A percentile compares a stretch with the other conserved stretches of the same genome.
Evolutionary conservation across 345 rosid genomes (phyloP).

Genomic region (Cochlearia excelsa): DNA sequence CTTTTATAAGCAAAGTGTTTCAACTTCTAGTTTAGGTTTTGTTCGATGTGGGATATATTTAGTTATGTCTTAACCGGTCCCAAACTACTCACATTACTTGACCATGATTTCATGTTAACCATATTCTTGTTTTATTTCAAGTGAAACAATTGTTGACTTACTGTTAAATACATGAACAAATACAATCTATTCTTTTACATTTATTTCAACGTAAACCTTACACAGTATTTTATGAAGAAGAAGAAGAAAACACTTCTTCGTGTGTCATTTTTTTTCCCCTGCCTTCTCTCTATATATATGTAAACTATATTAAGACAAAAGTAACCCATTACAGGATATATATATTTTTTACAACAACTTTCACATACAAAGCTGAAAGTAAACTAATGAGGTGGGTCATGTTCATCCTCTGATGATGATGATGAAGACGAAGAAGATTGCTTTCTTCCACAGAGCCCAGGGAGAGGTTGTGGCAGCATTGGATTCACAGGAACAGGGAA

Average conservation of each 20-base stretch:
- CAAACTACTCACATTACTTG: not conserved
- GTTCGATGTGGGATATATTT: too few species aligned
- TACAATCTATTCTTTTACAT: too few species aligned
- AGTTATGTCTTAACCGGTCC: not conserved
- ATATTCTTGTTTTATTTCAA: too few species aligned
- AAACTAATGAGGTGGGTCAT: conserved; percentile 46
- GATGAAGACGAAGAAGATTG: conserved; percentile 43
- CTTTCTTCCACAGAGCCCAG: conserved; percentile 42
- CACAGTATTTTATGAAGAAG: conserved; percentile 27
- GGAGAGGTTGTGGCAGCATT: conserved; percentile 51
- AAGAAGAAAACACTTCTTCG: conserved; percentile 6
- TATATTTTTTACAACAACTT: conserved; percentile 32
- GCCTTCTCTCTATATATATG: conserved; percentile 23
- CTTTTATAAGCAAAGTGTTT: too few species aligned
- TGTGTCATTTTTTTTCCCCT: conserved; percentile 1
- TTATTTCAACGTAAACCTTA: conserved; percentile 22
- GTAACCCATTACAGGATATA: conserved; percentile 22
- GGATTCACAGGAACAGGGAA: conserved; percentile 82
- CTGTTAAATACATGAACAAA: too few species aligned
- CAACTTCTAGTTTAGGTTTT: too few species aligned
- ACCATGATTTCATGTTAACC: not conserved
- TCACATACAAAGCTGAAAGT: conserved; percentile 28
- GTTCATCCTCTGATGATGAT: conserved; percentile 51
- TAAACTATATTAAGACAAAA: conserved; percentile 29
- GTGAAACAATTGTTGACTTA: too few species aligned